Percentiles rank a stretch among this genome's conserved stretches.
These are phyloP conservation scores for Aspergillus hiratsukae DNA, from an alignment of 2,329 filamentous ascomycete genomes.

Conservation along the genomic window DNA sequence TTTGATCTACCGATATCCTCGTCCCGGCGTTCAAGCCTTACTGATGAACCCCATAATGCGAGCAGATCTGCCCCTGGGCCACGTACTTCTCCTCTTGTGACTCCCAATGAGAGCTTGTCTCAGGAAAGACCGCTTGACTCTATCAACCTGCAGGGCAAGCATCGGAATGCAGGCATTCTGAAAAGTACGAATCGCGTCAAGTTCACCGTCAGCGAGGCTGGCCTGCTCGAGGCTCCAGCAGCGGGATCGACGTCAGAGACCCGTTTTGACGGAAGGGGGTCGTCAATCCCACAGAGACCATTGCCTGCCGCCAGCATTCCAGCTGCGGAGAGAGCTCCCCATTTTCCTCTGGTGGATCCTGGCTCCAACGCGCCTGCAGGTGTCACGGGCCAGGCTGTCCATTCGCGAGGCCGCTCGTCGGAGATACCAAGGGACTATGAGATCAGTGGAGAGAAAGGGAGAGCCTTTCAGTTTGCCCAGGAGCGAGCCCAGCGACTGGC, in stretches of 20 bases:
- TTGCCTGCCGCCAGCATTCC: slow-evolving; percentile 36
- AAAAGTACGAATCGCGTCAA: slow-evolving; percentile 33
- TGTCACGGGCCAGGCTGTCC: slow-evolving; percentile 26
- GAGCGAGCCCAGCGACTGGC: slow-evolving; percentile 31
- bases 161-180: slow-evolving; percentile 37
- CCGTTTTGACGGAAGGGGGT: slow-evolving; percentile 28
- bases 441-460: slow-evolving; percentile 32
- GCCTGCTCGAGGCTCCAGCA: slow-evolving; percentile 12
- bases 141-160: slow-evolving; percentile 26
- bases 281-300: slow-evolving; percentile 28
- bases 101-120: slow-evolving; percentile 20
- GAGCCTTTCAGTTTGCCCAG: slow-evolving; percentile 30
- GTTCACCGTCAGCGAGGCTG: slow-evolving; percentile 25
- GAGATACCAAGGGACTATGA: slow-evolving; percentile 22
- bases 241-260: slow-evolving; percentile 23
- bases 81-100: slow-evolving; percentile 21
- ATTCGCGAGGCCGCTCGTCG: slow-evolving; percentile 21
- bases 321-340: slow-evolving; percentile 23
- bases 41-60: slow-evolving; percentile 18
- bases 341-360: slow-evolving; percentile 23
- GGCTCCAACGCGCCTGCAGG: slow-evolving; percentile 24
- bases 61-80: slow-evolving; percentile 21
- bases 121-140: slow-evolving; percentile 17
- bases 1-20: slow-evolving; percentile 28
- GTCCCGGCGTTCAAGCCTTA: slow-evolving; percentile 23